Evolutionary conservation across 495 filamentous ascomycete genomes (phyloP), one percentile per base, ranked within the genome.

Genomic region (Friedmanniomyces endolithicus): DNA sequence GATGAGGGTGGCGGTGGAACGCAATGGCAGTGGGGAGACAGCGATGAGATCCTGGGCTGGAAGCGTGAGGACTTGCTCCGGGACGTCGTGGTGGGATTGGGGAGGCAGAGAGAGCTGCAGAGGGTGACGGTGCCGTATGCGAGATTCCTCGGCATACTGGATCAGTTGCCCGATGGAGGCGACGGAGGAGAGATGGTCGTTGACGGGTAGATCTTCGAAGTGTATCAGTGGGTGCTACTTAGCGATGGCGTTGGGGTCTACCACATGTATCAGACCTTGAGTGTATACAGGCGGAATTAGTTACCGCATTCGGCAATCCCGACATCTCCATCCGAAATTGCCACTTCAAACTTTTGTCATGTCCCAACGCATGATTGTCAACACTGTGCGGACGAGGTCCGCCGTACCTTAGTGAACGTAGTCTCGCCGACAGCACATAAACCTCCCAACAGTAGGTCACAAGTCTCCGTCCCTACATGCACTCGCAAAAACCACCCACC

Each of bases 51-150:
- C 35, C 94, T 90, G 66, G 92, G 94, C 46, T 96, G 87, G 88
- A 79, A 87, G 60, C 77, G 87, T 51, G 82, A 83, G 67, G 86
- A 89, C 25, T 71, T 98, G 40, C 65, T 97, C 60, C 90, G 85
- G 72, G 87, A 85, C 51, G 90, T 95, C 43, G 83, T 97, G 50
- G 71, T 95, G 64, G 87, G 94, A 65, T 76, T 98, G 41, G 92
- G 92, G 6, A 61, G 55, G 53, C 55, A 61, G 31, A 49, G 63
- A 3, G 63, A 61, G 23, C 31, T 63, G 58, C 60, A 65, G 57
- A 37, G 61, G 40, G 37, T 65, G 16, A 56, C 48, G 34, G 61
- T 65, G 48, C 60, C 63, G 14, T 65, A 65, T 53, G 63, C 63
- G 14, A 39, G 54, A 33, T 16, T 53, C 8, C 41, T 65, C 4